Evolutionary conservation across 2,329 filamentous ascomycete species (phyloP).

Genomic region (Xylariaceae sp.): DNA sequence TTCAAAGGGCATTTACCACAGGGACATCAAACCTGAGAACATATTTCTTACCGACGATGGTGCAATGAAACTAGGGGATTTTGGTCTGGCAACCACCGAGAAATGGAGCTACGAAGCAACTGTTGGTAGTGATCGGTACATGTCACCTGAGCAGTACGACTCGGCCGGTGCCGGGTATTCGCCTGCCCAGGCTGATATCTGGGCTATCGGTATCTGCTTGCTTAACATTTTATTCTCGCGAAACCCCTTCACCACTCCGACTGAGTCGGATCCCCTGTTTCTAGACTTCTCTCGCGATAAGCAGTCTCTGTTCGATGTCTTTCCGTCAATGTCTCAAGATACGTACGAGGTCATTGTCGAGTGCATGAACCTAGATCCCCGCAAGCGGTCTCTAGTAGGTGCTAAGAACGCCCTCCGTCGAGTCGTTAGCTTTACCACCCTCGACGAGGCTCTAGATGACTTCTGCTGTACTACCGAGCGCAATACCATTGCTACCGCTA

Average conservation of each 20-base stretch:
- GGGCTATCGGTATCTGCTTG: slow-evolving; percentile 95
- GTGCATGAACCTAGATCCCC: slow-evolving; percentile 89
- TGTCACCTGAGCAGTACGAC: slow-evolving; percentile 98
- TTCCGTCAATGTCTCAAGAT: slow-evolving; percentile 97
- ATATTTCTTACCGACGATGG: slow-evolving; percentile 90
- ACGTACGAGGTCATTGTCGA: slow-evolving; percentile 92
- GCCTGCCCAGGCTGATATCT: slow-evolving; percentile 90
- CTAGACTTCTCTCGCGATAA: slow-evolving; percentile 91
- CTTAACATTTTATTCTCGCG: slow-evolving; percentile 96
- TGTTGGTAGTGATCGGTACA: slow-evolving; percentile 97
- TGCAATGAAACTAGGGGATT: slow-evolving; percentile 94
- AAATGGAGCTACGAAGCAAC: slow-evolving; percentile 90
- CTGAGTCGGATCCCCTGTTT: slow-evolving; percentile 89
- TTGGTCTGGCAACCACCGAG: slow-evolving; percentile 89
- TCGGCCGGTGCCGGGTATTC: slow-evolving; percentile 87
- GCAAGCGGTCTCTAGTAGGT: slow-evolving; percentile 80
- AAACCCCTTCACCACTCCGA: slow-evolving; percentile 93
- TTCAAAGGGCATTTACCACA: slow-evolving; percentile 88
- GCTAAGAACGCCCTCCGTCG: slow-evolving; percentile 79
- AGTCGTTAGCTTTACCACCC: slow-evolving; percentile 88
- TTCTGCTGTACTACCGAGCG: slow-evolving; percentile 88
- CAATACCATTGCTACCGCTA: slow-evolving; percentile 79
- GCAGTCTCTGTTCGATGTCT: slow-evolving; percentile 96
- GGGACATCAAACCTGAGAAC: slow-evolving; percentile 99
- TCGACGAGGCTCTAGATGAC: slow-evolving; percentile 89